Conservation (phyloP, 2,329 filamentous ascomycete genomes). For the Fusarium verrucosum region DNA sequence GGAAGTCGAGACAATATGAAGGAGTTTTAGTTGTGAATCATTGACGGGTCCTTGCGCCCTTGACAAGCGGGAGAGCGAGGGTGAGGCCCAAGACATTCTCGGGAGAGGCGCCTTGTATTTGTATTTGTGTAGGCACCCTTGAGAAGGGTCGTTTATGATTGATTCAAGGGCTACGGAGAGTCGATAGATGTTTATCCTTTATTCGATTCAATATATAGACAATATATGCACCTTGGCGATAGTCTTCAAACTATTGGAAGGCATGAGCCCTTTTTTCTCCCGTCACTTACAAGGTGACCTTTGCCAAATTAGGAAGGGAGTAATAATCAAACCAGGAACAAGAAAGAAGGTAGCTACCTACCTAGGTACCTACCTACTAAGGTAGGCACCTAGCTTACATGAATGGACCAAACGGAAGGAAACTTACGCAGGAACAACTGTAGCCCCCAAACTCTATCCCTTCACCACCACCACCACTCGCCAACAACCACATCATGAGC, state of each 20-base stretch:
- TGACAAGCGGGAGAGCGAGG: constrained; percentile 12
- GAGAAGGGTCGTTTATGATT: not conserved
- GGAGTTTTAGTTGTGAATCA: constrained; percentile 2
- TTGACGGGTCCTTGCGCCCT: constrained; percentile 10
- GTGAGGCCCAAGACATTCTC: constrained; percentile 19
- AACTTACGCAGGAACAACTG: constrained; percentile 34
- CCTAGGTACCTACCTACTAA: no score
- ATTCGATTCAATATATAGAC: not conserved
- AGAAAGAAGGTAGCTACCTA: constrained; percentile 5
- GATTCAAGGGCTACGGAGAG: not conserved
- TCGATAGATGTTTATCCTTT: constrained; percentile 2
- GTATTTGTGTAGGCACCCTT: not conserved
- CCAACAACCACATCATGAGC: constrained; percentile 4
- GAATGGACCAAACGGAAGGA: constrained; percentile 13
- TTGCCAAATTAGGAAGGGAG: not conserved
- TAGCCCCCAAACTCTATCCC: not conserved
- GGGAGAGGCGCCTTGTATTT: constrained; percentile 18
- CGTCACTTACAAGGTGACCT: not conserved
- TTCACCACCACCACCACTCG: constrained; percentile 2
- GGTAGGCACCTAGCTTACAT: no score
- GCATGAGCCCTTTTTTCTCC: not conserved
- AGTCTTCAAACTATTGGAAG: not conserved
- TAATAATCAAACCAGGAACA: constrained; percentile 3
- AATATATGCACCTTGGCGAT: not conserved
- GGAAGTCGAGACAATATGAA: not conserved